A percentile compares a stretch with the other conserved stretches of the same genome.
phyloP scores from a whole-genome alignment of 768 basidiomycete genomes.

The Tylopilus felleus region DNA sequence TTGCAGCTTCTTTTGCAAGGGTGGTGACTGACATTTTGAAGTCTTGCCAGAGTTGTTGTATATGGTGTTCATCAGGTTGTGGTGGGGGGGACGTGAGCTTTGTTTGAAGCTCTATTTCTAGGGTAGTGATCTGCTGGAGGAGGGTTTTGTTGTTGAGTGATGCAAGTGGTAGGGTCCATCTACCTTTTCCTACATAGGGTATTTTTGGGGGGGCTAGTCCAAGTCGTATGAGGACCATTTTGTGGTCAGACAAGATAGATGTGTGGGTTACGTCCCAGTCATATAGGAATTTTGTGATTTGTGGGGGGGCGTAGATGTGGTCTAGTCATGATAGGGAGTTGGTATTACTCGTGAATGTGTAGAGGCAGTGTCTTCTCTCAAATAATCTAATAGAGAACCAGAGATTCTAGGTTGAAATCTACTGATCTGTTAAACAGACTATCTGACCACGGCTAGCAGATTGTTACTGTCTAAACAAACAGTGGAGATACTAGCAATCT shows the following conservation, averaged over 20 bases:
- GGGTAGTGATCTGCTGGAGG: rapidly evolving
- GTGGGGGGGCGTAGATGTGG: background rate
- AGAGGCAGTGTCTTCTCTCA: too few species aligned
- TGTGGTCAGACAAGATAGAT: conserved; percentile 2
- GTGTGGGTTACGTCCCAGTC: background rate
- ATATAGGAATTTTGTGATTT: background rate
- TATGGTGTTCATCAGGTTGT: too few species aligned
- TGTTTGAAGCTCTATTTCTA: background rate
- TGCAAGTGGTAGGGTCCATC: background rate
- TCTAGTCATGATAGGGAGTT: background rate
- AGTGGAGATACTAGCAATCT: too few species aligned
- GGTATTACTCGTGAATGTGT: background rate
- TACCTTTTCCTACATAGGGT: background rate
- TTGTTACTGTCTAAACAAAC: too few species aligned
- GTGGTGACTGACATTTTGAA: background rate
- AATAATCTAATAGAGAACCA: too few species aligned
- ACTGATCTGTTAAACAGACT: too few species aligned
- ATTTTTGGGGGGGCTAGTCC: background rate
- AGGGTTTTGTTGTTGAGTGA: background rate
- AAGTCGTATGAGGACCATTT: background rate
- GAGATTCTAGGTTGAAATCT: too few species aligned
- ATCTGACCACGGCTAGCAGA: too few species aligned
- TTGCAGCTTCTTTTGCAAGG: background rate
- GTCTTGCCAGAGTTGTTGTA: background rate
- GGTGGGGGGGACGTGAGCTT: background rate